phyloP scores from a whole-genome alignment of 2,329 filamentous ascomycete genomes.

The Monosporascus sp. region DNA sequence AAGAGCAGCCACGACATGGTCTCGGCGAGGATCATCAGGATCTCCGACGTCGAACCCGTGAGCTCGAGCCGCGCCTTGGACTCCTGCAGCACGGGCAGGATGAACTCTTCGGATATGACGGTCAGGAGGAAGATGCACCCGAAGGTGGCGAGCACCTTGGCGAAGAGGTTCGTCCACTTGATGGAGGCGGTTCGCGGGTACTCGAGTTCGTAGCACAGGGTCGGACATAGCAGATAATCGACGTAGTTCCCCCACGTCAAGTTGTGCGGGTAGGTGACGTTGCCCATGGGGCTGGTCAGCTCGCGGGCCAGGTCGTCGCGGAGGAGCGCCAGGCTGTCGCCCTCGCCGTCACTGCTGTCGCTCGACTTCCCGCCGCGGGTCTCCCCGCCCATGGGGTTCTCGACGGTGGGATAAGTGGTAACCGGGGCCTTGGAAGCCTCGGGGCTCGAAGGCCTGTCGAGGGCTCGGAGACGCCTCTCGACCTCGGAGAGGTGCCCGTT shows the following conservation, averaged over 20 bases:
- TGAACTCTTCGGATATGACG: conserved; percentile 88
- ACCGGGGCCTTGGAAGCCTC: conserved; percentile 63
- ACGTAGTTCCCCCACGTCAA: conserved; percentile 75
- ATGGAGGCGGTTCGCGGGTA: conserved; percentile 77
- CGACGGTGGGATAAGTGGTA: conserved; percentile 67
- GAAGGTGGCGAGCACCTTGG: conserved; percentile 84
- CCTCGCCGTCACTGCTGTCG: conserved; percentile 35
- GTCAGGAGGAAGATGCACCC: conserved; percentile 95
- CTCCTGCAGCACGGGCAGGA: conserved; percentile 79
- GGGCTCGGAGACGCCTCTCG: conserved; percentile 68
- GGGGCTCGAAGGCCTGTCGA: conserved; percentile 65
- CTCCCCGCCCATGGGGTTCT: conserved; percentile 42
- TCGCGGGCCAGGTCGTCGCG: conserved; percentile 86
- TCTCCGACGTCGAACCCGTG: conserved; percentile 51
- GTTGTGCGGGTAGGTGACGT: conserved; percentile 85
- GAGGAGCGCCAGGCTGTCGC: conserved; percentile 57
- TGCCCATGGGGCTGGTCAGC: conserved; percentile 83
- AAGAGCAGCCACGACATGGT: conserved; percentile 88
- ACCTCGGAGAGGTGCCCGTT: conserved; percentile 92
- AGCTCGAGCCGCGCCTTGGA: conserved; percentile 52
- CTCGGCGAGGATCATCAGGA: conserved; percentile 76
- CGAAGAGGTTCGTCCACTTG: conserved; percentile 74
- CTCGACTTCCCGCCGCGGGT: conserved; percentile 18
- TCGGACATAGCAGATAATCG: conserved; percentile 89
- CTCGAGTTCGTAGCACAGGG: conserved; percentile 94